These are phyloP conservation scores for Colletotrichum sp. DNA, from an alignment of 2,329 filamentous ascomycete species.

Conservation along the genomic window DNA sequence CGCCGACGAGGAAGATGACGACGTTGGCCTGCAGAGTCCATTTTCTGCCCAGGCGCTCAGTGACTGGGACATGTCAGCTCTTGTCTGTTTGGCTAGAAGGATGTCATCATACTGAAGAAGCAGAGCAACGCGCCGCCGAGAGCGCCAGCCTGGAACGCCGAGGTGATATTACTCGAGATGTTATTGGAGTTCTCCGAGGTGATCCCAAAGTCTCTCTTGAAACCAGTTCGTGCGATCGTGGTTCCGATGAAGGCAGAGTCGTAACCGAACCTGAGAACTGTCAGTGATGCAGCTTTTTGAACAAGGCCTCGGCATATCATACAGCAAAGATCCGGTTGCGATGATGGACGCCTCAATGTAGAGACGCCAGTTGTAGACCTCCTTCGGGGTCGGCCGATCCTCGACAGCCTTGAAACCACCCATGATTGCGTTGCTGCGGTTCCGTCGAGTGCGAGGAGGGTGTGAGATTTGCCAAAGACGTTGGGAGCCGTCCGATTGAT, in stretches of 20 bases:
- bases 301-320: neutral
- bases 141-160: conserved; percentile 53
- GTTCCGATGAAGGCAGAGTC: conserved; percentile 60
- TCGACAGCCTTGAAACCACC: conserved; percentile 51
- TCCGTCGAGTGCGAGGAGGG: no score
- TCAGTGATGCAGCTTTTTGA: neutral
- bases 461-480: neutral
- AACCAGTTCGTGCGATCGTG: conserved; percentile 53
- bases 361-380: conserved; percentile 59
- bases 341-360: conserved; percentile 53
- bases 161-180: conserved; percentile 49
- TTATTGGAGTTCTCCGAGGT: conserved; percentile 29
- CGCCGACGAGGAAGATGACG: conserved; percentile 47
- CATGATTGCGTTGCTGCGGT: conserved; percentile 27
- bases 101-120: conserved; percentile 35
- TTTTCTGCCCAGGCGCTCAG: conserved; percentile 53
- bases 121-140: conserved; percentile 58
- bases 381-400: conserved; percentile 60
- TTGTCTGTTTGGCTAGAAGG: neutral
- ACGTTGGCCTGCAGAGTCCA: conserved; percentile 53
- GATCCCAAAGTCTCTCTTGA: conserved; percentile 46
- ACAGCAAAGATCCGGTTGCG: conserved; percentile 50
- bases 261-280: conserved; percentile 49
- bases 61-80: conserved; percentile 28
- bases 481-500: neutral